Base-by-base conservation (phyloP, 495 filamentous ascomycete species). In the Xylaria telfairii region DNA sequence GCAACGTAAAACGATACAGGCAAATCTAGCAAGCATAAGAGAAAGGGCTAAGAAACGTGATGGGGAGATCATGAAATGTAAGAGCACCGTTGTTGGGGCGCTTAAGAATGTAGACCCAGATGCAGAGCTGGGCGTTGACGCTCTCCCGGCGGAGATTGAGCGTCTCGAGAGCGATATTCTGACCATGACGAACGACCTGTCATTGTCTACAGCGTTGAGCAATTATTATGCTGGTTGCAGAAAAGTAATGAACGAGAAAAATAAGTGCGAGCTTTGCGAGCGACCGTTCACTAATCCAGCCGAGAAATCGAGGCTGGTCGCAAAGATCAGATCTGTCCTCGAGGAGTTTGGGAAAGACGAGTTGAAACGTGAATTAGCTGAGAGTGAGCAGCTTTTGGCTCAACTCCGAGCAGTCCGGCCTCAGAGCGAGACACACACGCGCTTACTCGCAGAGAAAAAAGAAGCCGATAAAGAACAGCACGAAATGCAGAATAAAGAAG, bases 1-100 rank as follows among this genome's bases (percentile, higher is more conserved):
- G 75, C 90, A 97, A 65, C 83, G 96, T 12, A 91, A 93, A 75
- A 90, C 95, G 64, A 79, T 93, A 26, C 90, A 96, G 71, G 93
- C 87, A 77, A 93, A 91, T 75, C 83, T 97, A n/a, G 90, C 87
- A 19, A 89, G 84, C 54, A 77, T 81, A 15, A 86, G 87, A 39
- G 88, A 88, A 24, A 88, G 83, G 60, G 80, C 92, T 32, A 89
- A 84, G 56, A 88, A 89, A 75, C 90, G 90, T 64, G 82, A 88
- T 37, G 84, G 87, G 56, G 91, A 95, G 67, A 84, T 89, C 69
- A 83, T 89, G 8, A 83, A 81, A 30, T 91, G 89, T 76, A 86
- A 88, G 54, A 71, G 80, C 6, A 75, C 69, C 12, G 84, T 92
- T 3, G 44, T 81, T 26, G 70, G 65, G n/a, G 82, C 81, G 32